Conservation (phyloP, 306 rosid species). For the Myrica gale region DNA sequence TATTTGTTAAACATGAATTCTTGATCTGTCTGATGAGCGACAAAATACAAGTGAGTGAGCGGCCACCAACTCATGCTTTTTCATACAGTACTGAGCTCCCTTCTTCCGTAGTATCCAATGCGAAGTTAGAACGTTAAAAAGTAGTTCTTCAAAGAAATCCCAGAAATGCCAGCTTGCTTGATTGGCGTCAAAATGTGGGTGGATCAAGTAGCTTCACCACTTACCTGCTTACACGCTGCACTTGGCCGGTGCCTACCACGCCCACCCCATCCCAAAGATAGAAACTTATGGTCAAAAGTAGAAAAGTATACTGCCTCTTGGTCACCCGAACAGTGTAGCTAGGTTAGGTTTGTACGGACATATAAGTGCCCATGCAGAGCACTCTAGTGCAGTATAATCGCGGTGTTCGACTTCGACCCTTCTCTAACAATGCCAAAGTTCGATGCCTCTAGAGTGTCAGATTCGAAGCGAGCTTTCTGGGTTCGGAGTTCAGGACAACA, state of each 20-base stretch:
- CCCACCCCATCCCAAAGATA: not conserved
- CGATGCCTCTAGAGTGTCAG: not conserved
- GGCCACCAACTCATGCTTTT: constrained; percentile 24
- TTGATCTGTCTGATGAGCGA: not conserved
- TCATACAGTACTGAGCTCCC: constrained; percentile 3
- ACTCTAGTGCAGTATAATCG: too few relatives aligned
- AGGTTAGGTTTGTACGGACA: not conserved
- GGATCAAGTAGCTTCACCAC: not conserved
- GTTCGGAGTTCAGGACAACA: not conserved
- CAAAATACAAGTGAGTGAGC: constrained; percentile 6
- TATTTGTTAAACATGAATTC: not conserved
- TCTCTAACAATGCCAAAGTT: not conserved
- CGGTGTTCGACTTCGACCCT: not conserved
- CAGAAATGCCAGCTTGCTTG: constrained; percentile 1
- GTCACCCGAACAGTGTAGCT: too few relatives aligned
- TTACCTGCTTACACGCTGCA: not conserved
- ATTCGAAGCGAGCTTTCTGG: not conserved
- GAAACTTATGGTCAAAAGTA: too few relatives aligned
- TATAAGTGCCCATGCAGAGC: not conserved
- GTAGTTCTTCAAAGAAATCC: constrained; percentile 2
- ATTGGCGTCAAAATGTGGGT: not conserved
- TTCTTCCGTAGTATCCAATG: constrained; percentile 31
- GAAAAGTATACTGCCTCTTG: too few relatives aligned
- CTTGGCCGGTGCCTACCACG: constrained; percentile 9
- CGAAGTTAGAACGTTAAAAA: not conserved